These are phyloP conservation scores for Plasmopara muralis DNA, from an alignment of 352 stramenopile species.

Conservation along the genomic window DNA sequence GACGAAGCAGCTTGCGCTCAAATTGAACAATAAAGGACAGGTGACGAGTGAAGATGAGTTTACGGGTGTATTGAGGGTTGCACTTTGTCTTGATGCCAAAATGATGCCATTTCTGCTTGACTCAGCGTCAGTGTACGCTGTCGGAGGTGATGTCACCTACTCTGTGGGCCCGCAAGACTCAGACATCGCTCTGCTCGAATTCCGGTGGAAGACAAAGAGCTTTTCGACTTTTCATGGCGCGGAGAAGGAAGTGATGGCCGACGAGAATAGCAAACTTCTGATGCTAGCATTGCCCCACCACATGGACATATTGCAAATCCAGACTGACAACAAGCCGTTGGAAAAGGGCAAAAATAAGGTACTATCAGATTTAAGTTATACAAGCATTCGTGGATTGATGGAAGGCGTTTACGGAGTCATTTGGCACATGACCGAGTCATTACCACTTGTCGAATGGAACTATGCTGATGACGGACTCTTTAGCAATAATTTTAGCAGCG, in stretches of 20 bases:
- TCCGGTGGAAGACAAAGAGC: constrained; percentile 53
- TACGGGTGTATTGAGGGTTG: constrained; percentile 51
- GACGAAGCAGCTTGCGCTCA: constrained; percentile 38
- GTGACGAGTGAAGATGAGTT: constrained; percentile 31
- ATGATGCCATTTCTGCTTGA: constrained; percentile 48
- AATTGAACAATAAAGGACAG: constrained; percentile 28
- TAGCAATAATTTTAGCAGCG: constrained; percentile 24
- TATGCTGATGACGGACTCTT: constrained; percentile 55
- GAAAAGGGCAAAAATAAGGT: constrained; percentile 28
- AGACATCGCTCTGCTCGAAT: constrained; percentile 35
- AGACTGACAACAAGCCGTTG: constrained; percentile 4
- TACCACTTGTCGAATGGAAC: constrained; percentile 58
- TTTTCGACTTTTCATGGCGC: constrained; percentile 29
- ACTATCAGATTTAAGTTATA: constrained; percentile 48
- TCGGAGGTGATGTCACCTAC: constrained; percentile 49
- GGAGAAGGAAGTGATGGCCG: constrained; percentile 3
- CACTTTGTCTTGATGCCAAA: constrained; percentile 33
- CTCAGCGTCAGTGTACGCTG: constrained; percentile 45
- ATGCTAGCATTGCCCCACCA: constrained; percentile 78
- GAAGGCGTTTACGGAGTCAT: constrained; percentile 45
- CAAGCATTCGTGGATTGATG: constrained; percentile 71
- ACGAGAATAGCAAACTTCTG: constrained; percentile 40
- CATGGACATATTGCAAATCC: constrained; percentile 39
- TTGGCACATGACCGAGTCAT: constrained; percentile 60
- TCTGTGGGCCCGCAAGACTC: constrained; percentile 29